Conservation (phyloP, 768 basidiomycete species). For the Rhizopogon vulgaris region DNA sequence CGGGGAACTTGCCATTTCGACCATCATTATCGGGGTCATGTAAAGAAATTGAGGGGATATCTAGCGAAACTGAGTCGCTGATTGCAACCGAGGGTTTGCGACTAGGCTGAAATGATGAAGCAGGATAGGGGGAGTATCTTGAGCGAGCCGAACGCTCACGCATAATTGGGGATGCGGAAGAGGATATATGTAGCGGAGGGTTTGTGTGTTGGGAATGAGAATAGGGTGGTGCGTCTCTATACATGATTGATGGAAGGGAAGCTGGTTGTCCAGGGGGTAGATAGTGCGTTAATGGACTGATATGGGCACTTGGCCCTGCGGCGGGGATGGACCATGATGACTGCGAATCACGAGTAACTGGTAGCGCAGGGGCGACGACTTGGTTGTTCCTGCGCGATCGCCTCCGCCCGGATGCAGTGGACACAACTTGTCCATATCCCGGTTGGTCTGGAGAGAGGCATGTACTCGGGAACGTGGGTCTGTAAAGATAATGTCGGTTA, state of each 20-base stretch:
- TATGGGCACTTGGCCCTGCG: slow-evolving; percentile 18
- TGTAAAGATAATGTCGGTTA: slow-evolving; percentile 25
- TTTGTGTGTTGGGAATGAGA: slow-evolving; percentile 24
- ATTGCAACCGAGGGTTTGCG: slow-evolving; percentile 19
- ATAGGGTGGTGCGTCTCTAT: slow-evolving; percentile 15
- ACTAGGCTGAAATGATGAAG: slow-evolving; percentile 15
- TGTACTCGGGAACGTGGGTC: slow-evolving; percentile 77
- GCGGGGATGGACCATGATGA: slow-evolving; percentile 43
- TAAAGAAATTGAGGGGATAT: slow-evolving; percentile 29
- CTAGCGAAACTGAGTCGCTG: slow-evolving; percentile 25
- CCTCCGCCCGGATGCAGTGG: slow-evolving; percentile 52
- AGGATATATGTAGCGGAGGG: slow-evolving; percentile 27
- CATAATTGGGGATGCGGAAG: slow-evolving; percentile 18
- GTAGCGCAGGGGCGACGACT: slow-evolving; percentile 25
- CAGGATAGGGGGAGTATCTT: slow-evolving; percentile 44
- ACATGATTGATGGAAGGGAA: slow-evolving; percentile 17
- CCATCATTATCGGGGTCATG: slow-evolving; percentile 24
- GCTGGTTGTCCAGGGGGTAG: slow-evolving; percentile 18
- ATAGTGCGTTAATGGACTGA: slow-evolving; percentile 13
- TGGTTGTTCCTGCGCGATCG: slow-evolving; percentile 51
- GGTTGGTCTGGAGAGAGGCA: slow-evolving; percentile 83
- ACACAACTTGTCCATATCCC: slow-evolving; percentile 80
- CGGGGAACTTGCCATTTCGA: slow-evolving; percentile 19
- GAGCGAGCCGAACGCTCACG: slow-evolving; percentile 19
- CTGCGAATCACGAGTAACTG: slow-evolving; percentile 25